These are phyloP conservation scores for Dovyalis caffra DNA, from an alignment of 345 rosid species.

Conservation along the genomic window DNA sequence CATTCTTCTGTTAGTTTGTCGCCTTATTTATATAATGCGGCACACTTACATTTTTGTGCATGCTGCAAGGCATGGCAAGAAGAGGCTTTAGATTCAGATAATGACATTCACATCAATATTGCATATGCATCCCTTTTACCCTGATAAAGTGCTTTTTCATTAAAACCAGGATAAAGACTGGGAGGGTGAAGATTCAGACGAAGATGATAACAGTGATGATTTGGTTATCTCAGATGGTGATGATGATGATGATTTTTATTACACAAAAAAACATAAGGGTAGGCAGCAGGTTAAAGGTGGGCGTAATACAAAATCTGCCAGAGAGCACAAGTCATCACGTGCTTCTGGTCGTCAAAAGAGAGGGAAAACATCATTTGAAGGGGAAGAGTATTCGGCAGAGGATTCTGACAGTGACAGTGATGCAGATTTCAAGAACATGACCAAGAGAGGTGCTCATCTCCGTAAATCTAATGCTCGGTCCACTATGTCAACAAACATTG, in stretches of 20 bases:
- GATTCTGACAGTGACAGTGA: constrained; percentile 64
- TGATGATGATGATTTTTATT: constrained; percentile 66
- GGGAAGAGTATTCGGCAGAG: constrained; percentile 64
- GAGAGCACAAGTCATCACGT: constrained; percentile 47
- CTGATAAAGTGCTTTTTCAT: neutral
- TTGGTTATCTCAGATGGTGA: constrained; percentile 59
- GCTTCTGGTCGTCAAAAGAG: constrained; percentile 51
- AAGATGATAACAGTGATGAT: constrained; percentile 64
- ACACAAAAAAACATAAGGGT: constrained; percentile 55
- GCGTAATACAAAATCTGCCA: constrained; percentile 42
- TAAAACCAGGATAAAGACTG: constrained; percentile 61
- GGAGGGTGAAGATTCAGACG: constrained; percentile 76
- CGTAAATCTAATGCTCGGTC: constrained; percentile 62
- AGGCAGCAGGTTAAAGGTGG: constrained; percentile 59
- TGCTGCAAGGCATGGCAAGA: neutral
- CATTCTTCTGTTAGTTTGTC: neutral
- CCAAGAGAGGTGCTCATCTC: constrained; percentile 59
- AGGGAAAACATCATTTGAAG: constrained; percentile 67
- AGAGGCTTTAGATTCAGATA: neutral
- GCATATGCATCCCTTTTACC: neutral
- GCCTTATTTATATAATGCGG: neutral
- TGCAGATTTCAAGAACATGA: constrained; percentile 56
- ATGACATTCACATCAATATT: neutral
- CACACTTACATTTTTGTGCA: neutral
- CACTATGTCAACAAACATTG: constrained; percentile 26